Base-by-base conservation (phyloP, 164 flowering plant species). In the Vitis labrusca region DNA sequence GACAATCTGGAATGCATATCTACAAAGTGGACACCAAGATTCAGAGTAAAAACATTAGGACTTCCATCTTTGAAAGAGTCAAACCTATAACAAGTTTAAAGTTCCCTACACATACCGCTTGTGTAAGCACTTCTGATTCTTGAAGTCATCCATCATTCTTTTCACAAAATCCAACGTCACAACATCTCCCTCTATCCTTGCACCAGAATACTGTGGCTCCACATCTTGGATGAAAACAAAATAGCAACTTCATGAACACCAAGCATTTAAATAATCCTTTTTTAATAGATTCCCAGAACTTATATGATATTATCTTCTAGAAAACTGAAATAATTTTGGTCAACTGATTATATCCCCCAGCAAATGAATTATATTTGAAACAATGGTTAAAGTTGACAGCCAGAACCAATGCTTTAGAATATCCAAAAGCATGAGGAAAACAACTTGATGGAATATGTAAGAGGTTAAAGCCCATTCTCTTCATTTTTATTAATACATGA, bases 141-240 rank as follows among this genome's bases (percentile, higher is more conserved):
- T 93, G 85, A 96, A 96, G 74, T 93, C 98, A 49, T 96, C 99
- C 84, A 96, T 74, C 98, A 96, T 96, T 81, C 84, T 93, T 85
- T 88, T 91, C 60, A 96, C 89, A 84, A 96, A 96, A 63, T 96
- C 98, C 72, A 96, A 71, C 49, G 98, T 91, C 63, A 96, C 84
- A 73, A 73, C 79, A 63, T 93, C 99, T 2, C 95, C 99, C 68
- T 93, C 98, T 69, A 95, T 95, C 72, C 88, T 88, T 72, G 99
- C 97, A 73, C 99, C 99, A 77, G 92, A 62, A 77, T 95, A 96
- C 64, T 93, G 92, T 53, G 99, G 89, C 74, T 91, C 99, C 70
- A 96, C 98, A 53, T 90, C 99, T 95, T 77, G 47, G 70, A 69
- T 58, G 9, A 5, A 71, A 64, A 54, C 10, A 48, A 17, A 69